A percentile compares a stretch with the other conserved stretches of the same genome.
phyloP scores from a whole-genome alignment of 768 basidiomycete species.

The Mycena belliarum region DNA sequence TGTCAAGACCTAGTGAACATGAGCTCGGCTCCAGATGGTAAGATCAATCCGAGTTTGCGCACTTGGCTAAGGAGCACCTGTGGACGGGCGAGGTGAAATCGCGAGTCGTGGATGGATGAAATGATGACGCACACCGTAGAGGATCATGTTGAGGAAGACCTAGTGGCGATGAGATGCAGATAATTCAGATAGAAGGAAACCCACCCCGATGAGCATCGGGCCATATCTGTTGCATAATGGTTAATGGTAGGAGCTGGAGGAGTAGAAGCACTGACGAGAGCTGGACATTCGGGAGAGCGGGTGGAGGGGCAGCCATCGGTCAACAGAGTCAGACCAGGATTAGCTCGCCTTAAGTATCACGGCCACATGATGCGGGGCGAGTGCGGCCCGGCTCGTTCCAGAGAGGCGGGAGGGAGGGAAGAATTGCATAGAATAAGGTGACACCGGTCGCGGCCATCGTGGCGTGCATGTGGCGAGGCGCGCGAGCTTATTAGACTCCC shows the following conservation, averaged over 20 bases:
- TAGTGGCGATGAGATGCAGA: no score
- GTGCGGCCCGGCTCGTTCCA: no score
- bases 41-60: not conserved
- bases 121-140: constrained; percentile 6
- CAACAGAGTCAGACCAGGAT: not conserved
- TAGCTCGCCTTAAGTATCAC: not conserved
- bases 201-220: constrained; percentile 6
- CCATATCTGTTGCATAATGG: constrained; percentile 14
- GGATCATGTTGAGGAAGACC: not conserved
- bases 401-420: no score
- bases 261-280: constrained; percentile 11
- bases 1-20: constrained; percentile 15
- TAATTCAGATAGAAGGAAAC: not conserved
- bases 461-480: no score
- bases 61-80: constrained; percentile 42
- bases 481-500: no score
- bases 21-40: not conserved
- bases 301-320: constrained; percentile 1
- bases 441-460: no score
- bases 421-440: no score
- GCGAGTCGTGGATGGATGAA: not conserved
- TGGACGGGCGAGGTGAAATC: not conserved
- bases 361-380: no score
- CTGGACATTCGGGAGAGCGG: constrained; percentile 7
- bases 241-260: not conserved